phyloP scores from a whole-genome alignment of 495 filamentous ascomycete genomes.

The Schizothecium vesticola region DNA sequence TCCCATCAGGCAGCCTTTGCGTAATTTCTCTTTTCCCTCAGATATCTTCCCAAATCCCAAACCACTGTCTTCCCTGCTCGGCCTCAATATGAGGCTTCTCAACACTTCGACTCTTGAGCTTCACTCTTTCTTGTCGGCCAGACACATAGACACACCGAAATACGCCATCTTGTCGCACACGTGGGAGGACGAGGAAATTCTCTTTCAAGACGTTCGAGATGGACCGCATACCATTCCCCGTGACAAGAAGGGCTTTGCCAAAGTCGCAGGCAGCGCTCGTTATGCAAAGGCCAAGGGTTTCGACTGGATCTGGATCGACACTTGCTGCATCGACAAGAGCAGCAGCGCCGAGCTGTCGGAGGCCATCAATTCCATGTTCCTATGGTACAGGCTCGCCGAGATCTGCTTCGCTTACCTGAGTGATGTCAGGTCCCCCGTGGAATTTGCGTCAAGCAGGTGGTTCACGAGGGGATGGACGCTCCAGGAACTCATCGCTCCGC shows the following conservation, averaged over 20 bases:
- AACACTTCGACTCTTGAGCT: neutral
- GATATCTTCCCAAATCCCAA: neutral
- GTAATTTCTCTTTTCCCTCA: neutral
- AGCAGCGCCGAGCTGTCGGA: conserved; percentile 37
- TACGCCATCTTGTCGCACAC: neutral
- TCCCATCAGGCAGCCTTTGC: neutral
- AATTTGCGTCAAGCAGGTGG: neutral
- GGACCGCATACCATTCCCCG: neutral
- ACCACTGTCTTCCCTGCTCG: neutral
- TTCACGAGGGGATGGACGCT: conserved; percentile 1
- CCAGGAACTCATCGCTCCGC: neutral
- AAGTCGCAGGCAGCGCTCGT: neutral
- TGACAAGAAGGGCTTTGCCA: conserved; percentile 3
- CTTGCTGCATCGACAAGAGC: conserved; percentile 38
- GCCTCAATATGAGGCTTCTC: neutral
- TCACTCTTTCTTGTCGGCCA: neutral
- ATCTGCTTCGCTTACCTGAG: conserved; percentile 29
- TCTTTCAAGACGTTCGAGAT: neutral
- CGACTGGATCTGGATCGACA: conserved; percentile 37
- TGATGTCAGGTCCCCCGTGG: conserved; percentile 1
- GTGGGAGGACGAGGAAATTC: neutral
- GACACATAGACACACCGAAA: no score
- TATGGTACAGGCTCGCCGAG: conserved; percentile 26
- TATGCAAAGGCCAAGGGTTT: conserved; percentile 13
- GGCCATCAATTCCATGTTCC: conserved; percentile 44